phyloP scores from a whole-genome alignment of 441 rosid species.

The Euphorbia schlechtendalii region DNA sequence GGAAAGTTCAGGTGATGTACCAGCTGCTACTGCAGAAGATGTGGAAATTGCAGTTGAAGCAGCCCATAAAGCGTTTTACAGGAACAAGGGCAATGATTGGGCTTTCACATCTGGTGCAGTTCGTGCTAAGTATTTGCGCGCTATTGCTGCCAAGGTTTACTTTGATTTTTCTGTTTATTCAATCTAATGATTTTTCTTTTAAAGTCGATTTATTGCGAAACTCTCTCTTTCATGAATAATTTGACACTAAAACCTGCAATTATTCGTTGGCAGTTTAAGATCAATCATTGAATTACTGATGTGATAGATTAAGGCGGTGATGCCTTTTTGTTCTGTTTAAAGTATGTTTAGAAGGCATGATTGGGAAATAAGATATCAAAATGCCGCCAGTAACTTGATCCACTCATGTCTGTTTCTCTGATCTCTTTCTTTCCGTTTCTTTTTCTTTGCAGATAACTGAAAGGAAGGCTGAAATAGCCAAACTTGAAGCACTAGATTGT shows the following conservation, averaged over 20 bases:
- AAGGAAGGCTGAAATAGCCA: constrained; percentile 67
- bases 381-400: not conserved
- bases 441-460: constrained; percentile 53
- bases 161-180: not conserved
- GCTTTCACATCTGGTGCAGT: constrained; percentile 65
- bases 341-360: not conserved
- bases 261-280: not conserved
- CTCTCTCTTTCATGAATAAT: not conserved
- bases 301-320: not conserved
- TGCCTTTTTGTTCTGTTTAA: not conserved
- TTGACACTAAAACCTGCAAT: not conserved
- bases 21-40: constrained; percentile 92
- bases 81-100: constrained; percentile 84
- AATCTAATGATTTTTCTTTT: not conserved
- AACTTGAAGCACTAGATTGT: constrained; percentile 80
- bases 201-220: not conserved
- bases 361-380: constrained; percentile 6
- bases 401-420: not conserved
- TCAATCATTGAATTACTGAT: not conserved
- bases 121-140: constrained; percentile 86
- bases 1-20: constrained; percentile 78
- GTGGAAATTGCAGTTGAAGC: constrained; percentile 86
- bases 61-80: constrained; percentile 64
- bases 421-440: not conserved
- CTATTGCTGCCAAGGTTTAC: constrained; percentile 88